Conservation (phyloP, 805 yeast genomes). For the Cyberlindnera misumaiensis region DNA sequence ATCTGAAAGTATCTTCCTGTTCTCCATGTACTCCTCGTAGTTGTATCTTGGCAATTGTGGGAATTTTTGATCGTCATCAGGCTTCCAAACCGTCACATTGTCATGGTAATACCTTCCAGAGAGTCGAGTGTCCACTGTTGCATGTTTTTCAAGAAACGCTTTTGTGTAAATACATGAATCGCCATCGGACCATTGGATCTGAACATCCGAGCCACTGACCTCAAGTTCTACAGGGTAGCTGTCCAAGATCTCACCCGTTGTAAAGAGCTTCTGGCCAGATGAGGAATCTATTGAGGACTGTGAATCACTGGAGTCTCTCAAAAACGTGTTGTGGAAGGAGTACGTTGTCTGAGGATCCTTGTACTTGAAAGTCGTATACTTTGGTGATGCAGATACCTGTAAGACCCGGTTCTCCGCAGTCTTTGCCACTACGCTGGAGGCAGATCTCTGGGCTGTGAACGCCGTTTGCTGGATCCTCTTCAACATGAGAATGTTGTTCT, state of each 20-base stretch:
- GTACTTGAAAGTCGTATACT: constrained; percentile 8
- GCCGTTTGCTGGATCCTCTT: too few relatives aligned
- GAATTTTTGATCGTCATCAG: constrained; percentile 12
- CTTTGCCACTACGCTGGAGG: background rate
- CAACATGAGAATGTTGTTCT: too few relatives aligned
- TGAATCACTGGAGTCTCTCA: constrained; percentile 58
- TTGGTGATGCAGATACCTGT: constrained; percentile 2
- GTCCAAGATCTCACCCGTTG: constrained; percentile 44
- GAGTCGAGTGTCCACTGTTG: constrained; percentile 27
- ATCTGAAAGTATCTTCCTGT: constrained; percentile 22
- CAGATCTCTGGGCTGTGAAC: too few relatives aligned
- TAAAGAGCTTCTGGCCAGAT: constrained; percentile 56
- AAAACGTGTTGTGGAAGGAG: constrained; percentile 39
- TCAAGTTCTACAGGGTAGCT: constrained; percentile 31
- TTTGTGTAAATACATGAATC: constrained; percentile 36
- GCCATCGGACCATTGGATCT: constrained; percentile 44
- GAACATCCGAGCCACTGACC: constrained; percentile 27
- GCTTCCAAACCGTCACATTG: constrained; percentile 42
- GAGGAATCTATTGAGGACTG: constrained; percentile 42
- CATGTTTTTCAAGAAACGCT: constrained; percentile 39
- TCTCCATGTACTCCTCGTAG: constrained; percentile 11
- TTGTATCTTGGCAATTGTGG: constrained; percentile 9
- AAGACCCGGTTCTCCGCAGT: background rate
- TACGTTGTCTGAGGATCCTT: constrained; percentile 10
- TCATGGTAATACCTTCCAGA: constrained; percentile 28